Evolutionary conservation across 2,329 filamentous ascomycete species (phyloP), one percentile per base, ranked within the genome.

Genomic region (Microsporum audouinii): DNA sequence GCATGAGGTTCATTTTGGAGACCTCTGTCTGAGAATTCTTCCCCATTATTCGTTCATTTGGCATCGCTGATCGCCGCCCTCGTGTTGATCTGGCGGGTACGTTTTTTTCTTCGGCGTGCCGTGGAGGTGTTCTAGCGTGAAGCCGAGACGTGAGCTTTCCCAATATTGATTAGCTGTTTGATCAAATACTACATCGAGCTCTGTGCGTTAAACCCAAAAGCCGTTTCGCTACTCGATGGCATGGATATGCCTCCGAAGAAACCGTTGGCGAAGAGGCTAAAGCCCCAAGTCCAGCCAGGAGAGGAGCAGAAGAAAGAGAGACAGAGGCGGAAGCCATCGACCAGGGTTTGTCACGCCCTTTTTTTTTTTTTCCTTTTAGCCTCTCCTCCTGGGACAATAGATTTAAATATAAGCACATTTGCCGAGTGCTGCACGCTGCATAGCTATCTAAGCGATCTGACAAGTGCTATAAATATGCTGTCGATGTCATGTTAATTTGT

Each of bases 221-320:
- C 27, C 45, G 39, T 43, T 51, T 53, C 49, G 49, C 31, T 36
- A 7, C 51, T 55, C n/a, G 39, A 55, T 33, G 14, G 51, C 29
- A 34, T 36, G 51, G 33, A 23, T 34, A 17, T 29, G 12, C 6
- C 4, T 34, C 33, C n/a, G 5, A 23, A 55, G 33, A 55, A 36
- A 31, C 51, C 51, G 51, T 55, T 55, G 33, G 51, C 51, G 49
- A 55, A 55, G 51, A 36, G 49, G 49, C 27, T 57, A 41, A 57
- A 31, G 12, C 17, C 8, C 27, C 14, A 29, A 39, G 10, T 34
- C 39, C 39, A 14, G 31, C 23, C 27, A 38, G 33, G 31, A 49
- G 31, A 17, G 31, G 7, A n/a, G n/a, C n/a, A 38, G 53, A 17
- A 33, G 27, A 57, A 23, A 7, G 27, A 29, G 55, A 43, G 36